Evolutionary conservation across 495 filamentous ascomycete species (phyloP), one percentile per base, ranked within the genome.

Genomic region (Poronia punctata): DNA sequence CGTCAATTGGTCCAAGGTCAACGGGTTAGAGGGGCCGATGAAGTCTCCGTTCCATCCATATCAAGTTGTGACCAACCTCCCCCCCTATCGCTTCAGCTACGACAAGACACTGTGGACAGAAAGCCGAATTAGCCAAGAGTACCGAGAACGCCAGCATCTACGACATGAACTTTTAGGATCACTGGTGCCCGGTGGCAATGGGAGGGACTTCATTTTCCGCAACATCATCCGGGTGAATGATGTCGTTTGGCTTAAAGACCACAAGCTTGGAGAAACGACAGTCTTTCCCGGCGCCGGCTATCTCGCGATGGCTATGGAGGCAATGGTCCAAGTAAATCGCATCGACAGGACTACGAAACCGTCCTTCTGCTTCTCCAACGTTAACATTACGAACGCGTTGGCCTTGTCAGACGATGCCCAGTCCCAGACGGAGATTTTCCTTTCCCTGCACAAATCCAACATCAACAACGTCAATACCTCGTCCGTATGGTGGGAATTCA

Each of bases 261-360:
- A 72, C 47, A 40, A 35, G 5, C 20, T 74, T 6, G 45, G 45
- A 5, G 38, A 34, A 0, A 34, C 56, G 3, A 38, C 66, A 1
- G 50, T 74, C n/a, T 73, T 68, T 30, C 72, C 70, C 3, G 53
- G 45, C 33, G 61, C 69, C 3, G 68, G 56, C 2, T 70, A 60
- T 34, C 36, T 71, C 5, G 58, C 57, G 10, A 71, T 71, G 60
- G 66, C 58, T n/a, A 56, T 52, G 2, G 66, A 62, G 29, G 66
- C 67, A 7, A 41, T 58, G 2, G 22, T 48, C 3, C 66, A 71
- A 37, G 3, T 18, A 4, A 12, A 9, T 65, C 31, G 17, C 8
- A 1, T 40, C 5, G 21, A 40, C 0, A 1, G 7, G 1, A 21
- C 15, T 66, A 66, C 12, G 67, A 65, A 24, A 66, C 66, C 5